Evolutionary conservation across 331 rosid genomes (phyloP).

Genomic region (Rosa hybrid): DNA sequence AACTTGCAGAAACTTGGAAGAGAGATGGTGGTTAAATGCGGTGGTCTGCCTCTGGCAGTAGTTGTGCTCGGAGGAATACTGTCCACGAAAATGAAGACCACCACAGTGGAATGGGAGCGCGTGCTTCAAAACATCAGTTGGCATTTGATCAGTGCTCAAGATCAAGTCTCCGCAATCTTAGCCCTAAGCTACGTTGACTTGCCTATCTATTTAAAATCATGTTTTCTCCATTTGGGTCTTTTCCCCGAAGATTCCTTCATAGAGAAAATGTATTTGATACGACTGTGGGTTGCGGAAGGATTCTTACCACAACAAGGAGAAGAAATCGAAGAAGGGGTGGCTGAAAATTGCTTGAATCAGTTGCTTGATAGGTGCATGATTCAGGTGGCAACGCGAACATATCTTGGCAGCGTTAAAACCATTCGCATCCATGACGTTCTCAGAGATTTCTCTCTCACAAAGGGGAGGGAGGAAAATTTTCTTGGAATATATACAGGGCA

Average conservation of each 20-base stretch:
- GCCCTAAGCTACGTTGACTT: constrained; percentile 45
- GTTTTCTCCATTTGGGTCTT: constrained; percentile 23
- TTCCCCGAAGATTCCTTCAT: constrained; percentile 60
- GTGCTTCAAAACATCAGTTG: no score
- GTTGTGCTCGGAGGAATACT: constrained; percentile 13
- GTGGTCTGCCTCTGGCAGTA: neutral
- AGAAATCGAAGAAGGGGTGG: constrained; percentile 16
- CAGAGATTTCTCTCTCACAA: constrained; percentile 26
- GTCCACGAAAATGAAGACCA: neutral
- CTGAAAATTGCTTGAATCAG: neutral
- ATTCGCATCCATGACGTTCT: constrained; percentile 37
- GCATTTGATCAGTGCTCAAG: neutral
- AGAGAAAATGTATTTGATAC: constrained; percentile 34
- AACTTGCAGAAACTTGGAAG: neutral
- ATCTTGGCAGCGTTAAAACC: constrained; percentile 17
- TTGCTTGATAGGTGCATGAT: constrained; percentile 6
- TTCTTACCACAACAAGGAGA: constrained; percentile 26
- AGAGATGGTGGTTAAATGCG: neutral
- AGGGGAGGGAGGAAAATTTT: constrained; percentile 25
- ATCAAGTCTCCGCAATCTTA: constrained; percentile 12
- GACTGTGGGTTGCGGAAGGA: constrained; percentile 63
- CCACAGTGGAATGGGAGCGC: neutral
- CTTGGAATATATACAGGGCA: neutral
- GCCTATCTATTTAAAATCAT: constrained; percentile 53
- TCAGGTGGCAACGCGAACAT: neutral